Percentiles rank a stretch among this genome's conserved stretches.
Conservation (phyloP, 2,329 filamentous ascomycete genomes). For the Kalaharituber pfeilii region DNA sequence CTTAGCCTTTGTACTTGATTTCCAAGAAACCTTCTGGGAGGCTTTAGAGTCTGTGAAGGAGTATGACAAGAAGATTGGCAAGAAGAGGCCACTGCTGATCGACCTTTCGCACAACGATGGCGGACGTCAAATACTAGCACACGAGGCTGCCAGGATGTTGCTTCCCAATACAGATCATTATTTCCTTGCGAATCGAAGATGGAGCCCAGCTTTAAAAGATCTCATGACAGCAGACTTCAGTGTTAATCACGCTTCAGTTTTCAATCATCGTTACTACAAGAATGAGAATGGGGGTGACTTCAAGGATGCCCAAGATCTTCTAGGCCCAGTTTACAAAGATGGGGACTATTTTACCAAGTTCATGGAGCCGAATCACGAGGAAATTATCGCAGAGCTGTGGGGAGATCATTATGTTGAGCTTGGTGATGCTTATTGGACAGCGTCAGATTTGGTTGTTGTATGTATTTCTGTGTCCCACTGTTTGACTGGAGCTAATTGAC, state of each 20-base stretch:
- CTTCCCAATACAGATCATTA: conserved; percentile 16
- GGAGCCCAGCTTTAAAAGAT: conserved; percentile 9
- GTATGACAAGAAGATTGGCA: conserved; percentile 28
- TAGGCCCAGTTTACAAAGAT: conserved; percentile 6
- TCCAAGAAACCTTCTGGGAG: conserved; percentile 18
- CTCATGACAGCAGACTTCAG: conserved; percentile 5
- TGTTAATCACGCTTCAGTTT: conserved; percentile 2
- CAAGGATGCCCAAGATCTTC: conserved; percentile 4
- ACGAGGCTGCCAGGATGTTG: conserved; percentile 33
- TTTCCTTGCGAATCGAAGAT: conserved; percentile 9
- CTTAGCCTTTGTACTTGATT: conserved; percentile 2
- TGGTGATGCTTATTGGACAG: conserved; percentile 24
- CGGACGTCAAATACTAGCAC: conserved; percentile 33
- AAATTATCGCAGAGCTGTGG: conserved; percentile 6
- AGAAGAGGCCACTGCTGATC: conserved; percentile 41
- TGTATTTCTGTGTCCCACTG: conserved; percentile 11
- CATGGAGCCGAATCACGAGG: conserved; percentile 10
- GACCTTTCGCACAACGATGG: conserved; percentile 45
- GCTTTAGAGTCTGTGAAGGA: conserved; percentile 32
- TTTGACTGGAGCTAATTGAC: not conserved
- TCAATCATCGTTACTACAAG: not conserved
- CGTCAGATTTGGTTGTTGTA: conserved; percentile 28
- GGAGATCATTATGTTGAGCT: conserved; percentile 9
- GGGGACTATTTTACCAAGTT: conserved; percentile 3
- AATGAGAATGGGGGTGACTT: conserved; percentile 7